Base-by-base conservation (phyloP, 495 filamentous ascomycete genomes). In the Penicillium dipodomyicola region DNA sequence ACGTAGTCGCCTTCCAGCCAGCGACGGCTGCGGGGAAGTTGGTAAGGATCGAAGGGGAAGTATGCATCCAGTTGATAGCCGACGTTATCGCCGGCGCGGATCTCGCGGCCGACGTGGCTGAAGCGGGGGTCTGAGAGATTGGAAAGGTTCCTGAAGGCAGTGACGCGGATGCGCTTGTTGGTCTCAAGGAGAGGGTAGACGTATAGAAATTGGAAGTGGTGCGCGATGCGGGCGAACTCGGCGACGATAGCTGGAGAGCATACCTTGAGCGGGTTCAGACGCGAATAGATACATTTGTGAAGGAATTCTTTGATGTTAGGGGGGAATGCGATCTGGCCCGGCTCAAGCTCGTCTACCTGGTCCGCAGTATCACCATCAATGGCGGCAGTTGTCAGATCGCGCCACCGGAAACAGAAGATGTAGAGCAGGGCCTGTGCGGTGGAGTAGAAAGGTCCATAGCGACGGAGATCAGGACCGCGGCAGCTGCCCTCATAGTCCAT, bases 371-470 rank as follows among this genome's bases (percentile, higher is more conserved):
- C 74, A 32, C 79, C 75, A 17, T 82, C 77, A 10, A 65, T 66
- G 6, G 77, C 73, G 5, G 82, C 81, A 17, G 77, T 80, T 39
- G 90, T 87, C 45, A 99, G 76, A 56, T 97, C 93, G 37, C 88
- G 85, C 93, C 93, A 97, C 39, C 95, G 87, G 79, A 97, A 99
- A 77, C 94, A 99, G 79, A 97, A 99, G 49, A 97, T 96, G 75
- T 97, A 96, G 32, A 91, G 78, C 5, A 92, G 65, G 5, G 93
- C 92, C 69, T 97, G 93, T n/a, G 86, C 83, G 42, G 90, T 84
- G 6, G 87, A 85, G 73, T 99, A 97, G 72, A 95, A 97, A 7
- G 88, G 81, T 17, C 82, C 81, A 67, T 92, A 97, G 32, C 86
- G 85, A 42, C 85, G 83, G 25, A 93, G 83, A 71, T 97, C 91